Conservation (phyloP, 164 flowering plant genomes). For the Santalum album region DNA sequence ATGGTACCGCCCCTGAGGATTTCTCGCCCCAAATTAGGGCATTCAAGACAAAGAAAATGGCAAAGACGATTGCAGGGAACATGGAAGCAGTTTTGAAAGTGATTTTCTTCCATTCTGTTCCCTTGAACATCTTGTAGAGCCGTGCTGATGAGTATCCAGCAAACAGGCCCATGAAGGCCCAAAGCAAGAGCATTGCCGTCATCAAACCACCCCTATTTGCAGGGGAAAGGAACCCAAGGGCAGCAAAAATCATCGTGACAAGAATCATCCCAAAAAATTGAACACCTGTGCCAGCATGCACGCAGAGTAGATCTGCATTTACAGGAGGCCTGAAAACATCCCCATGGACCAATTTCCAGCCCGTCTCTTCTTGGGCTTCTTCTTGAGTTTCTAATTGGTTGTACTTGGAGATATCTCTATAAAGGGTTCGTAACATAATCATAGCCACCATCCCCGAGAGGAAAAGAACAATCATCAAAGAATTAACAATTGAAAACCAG, state of each 20-base stretch:
- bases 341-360: conserved; percentile 90
- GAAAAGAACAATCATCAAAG: conserved; percentile 84
- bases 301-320: conserved; percentile 70
- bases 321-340: conserved; percentile 86
- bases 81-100: conserved; percentile 67
- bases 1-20: conserved; percentile 84
- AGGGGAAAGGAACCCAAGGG: conserved; percentile 84
- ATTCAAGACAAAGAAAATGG: conserved; percentile 66
- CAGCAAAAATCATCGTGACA: conserved; percentile 77
- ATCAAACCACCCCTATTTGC: conserved; percentile 81
- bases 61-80: conserved; percentile 62
- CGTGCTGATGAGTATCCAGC: conserved; percentile 85
- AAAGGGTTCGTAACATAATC: conserved; percentile 82
- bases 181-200: conserved; percentile 84
- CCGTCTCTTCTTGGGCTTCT: conserved; percentile 93
- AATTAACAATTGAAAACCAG: conserved; percentile 88
- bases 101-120: conserved; percentile 79
- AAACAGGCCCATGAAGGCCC: conserved; percentile 88
- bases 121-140: conserved; percentile 83
- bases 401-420: conserved; percentile 84
- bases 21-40: conserved; percentile 78
- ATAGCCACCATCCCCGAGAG: conserved; percentile 92
- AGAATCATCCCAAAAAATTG: conserved; percentile 87
- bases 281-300: conserved; percentile 86
- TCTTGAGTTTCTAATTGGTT: conserved; percentile 89